A percentile compares a stretch with the other conserved stretches of the same genome.
Evolutionary conservation across 495 filamentous ascomycete species (phyloP).

Genomic region (Neurospora sp.): DNA sequence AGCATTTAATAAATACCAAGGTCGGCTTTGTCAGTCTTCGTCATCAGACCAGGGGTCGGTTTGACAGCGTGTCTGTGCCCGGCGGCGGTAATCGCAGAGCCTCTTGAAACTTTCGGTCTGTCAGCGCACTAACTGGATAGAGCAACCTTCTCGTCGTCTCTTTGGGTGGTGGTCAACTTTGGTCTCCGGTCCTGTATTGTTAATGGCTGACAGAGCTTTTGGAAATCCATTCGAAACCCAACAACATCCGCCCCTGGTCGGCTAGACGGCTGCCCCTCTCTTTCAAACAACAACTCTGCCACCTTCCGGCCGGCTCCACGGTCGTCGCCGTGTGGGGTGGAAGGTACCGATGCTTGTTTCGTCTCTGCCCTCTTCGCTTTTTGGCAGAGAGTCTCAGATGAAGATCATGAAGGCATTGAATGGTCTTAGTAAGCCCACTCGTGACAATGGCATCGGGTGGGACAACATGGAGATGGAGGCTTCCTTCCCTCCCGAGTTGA

Average conservation of each 20-base stretch:
- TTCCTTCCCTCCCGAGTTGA: not conserved
- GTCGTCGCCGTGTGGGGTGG: not conserved
- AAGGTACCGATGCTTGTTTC: not conserved
- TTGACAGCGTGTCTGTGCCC: not conserved
- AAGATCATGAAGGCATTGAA: not conserved
- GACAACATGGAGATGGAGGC: not conserved
- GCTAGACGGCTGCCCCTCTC: not conserved
- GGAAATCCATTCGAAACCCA: not conserved
- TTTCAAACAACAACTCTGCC: not conserved
- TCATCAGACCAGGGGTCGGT: not conserved
- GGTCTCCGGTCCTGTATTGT: not conserved
- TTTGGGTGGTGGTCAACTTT: not conserved
- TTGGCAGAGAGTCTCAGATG: not conserved
- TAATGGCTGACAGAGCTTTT: not conserved
- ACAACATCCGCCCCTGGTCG: not conserved
- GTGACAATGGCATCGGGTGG: not conserved
- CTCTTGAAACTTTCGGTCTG: not conserved
- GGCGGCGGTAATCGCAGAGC: not conserved
- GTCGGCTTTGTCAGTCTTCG: not conserved
- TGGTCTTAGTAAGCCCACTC: not conserved
- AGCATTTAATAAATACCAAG: not conserved
- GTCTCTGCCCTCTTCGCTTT: not conserved
- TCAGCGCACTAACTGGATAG: not conserved
- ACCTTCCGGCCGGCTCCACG: not conserved
- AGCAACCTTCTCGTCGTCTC: not conserved